Percentiles rank a stretch among this genome's conserved stretches.
Conservation (phyloP, 257 asterid species). For the Osmanthus fragrans region DNA sequence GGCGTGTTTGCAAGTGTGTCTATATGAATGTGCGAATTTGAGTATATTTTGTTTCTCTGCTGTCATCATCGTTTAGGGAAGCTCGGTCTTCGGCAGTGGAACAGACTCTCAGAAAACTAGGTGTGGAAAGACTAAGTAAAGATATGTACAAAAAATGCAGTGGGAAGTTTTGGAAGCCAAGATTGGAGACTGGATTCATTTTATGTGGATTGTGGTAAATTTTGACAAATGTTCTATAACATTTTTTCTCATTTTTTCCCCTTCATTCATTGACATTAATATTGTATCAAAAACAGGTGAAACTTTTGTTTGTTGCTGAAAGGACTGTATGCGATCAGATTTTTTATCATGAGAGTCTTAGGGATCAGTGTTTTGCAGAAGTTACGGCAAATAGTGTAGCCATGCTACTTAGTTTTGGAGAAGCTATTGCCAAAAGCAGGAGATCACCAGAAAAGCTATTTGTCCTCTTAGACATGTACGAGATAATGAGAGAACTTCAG, state of each 20-base stretch:
- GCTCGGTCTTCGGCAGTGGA: slow-evolving; percentile 70
- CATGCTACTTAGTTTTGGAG: slow-evolving; percentile 85
- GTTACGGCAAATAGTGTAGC: slow-evolving; percentile 65
- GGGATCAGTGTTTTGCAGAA: slow-evolving; percentile 86
- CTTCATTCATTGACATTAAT: slow-evolving; percentile 13
- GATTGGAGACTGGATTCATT: slow-evolving; percentile 87
- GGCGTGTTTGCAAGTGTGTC: background rate
- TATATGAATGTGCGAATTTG: background rate
- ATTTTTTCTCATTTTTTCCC: slow-evolving; percentile 2
- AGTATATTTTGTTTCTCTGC: slow-evolving; percentile 4
- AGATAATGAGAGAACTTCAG: slow-evolving; percentile 88
- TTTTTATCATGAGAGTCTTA: slow-evolving; percentile 58
- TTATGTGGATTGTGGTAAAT: slow-evolving; percentile 78
- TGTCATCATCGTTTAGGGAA: slow-evolving; percentile 51
- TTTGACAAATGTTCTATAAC: background rate
- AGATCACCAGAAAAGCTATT: slow-evolving; percentile 90
- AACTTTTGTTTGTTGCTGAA: slow-evolving; percentile 80
- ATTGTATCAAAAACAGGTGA: slow-evolving; percentile 52
- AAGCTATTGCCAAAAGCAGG: slow-evolving; percentile 91
- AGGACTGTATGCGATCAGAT: slow-evolving; percentile 76
- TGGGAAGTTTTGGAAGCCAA: slow-evolving; percentile 96
- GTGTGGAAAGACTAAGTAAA: slow-evolving; percentile 85
- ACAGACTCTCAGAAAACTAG: slow-evolving; percentile 82
- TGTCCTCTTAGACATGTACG: slow-evolving; percentile 95
- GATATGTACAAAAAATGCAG: slow-evolving; percentile 95